Conservation (phyloP, 2,329 filamentous ascomycete genomes). For the Trichoderma breve region DNA sequence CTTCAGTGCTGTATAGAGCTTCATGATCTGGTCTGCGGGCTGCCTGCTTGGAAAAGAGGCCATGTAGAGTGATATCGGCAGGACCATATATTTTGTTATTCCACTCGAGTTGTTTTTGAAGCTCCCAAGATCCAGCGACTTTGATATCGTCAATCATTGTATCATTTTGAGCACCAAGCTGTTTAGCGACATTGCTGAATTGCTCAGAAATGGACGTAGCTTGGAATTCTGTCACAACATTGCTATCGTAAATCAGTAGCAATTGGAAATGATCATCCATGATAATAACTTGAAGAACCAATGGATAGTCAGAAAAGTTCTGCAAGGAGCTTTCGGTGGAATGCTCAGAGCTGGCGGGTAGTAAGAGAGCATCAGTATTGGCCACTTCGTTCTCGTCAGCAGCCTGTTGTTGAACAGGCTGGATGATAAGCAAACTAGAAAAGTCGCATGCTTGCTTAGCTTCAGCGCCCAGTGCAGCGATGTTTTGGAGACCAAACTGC, state of each 20-base stretch:
- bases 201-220: not conserved
- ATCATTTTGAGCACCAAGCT: constrained; percentile 2
- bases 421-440: constrained; percentile 19
- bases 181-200: not conserved
- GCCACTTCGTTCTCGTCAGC: not conserved
- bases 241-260: constrained; percentile 6
- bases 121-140: constrained; percentile 11
- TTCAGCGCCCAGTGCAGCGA: constrained; percentile 24
- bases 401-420: constrained; percentile 8
- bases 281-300: constrained; percentile 4
- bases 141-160: not conserved
- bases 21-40: constrained; percentile 3
- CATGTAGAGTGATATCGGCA: constrained; percentile 2
- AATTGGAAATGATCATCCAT: not conserved
- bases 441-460: constrained; percentile 21
- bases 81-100: not conserved
- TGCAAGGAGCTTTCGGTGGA: constrained; percentile 13
- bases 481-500: constrained; percentile 30
- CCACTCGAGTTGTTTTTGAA: constrained; percentile 10
- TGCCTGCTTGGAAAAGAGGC: not conserved
- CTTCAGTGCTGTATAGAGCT: constrained; percentile 14
- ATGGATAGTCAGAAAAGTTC: constrained; percentile 12
- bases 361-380: not conserved
- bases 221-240: constrained; percentile 10
- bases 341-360: not conserved